phyloP scores from a whole-genome alignment of 2,329 filamentous ascomycete genomes.

The Neonectria magnoliae region DNA sequence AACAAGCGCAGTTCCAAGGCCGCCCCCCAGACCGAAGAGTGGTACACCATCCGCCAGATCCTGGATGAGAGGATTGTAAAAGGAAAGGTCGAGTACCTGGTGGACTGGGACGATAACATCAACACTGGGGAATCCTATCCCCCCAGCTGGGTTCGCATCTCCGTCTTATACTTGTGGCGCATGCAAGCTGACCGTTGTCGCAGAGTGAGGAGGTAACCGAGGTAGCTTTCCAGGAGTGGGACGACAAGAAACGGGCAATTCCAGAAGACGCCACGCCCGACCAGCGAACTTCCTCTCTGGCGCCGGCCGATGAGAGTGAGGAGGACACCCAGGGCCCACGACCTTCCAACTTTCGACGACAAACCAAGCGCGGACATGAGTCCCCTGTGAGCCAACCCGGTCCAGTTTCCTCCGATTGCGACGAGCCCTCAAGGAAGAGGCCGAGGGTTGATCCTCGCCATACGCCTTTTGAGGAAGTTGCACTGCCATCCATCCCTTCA shows the following conservation, averaged over 20 bases:
- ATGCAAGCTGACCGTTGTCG: slow-evolving; percentile 33
- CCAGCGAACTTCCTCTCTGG: background rate
- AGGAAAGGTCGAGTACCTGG: slow-evolving; percentile 47
- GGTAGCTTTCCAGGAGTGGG: slow-evolving; percentile 48
- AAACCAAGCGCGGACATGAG: slow-evolving; percentile 26
- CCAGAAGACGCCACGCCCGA: slow-evolving; percentile 9
- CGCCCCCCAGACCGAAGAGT: slow-evolving; percentile 40
- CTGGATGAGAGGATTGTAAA: slow-evolving; percentile 46
- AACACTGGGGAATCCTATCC: slow-evolving; percentile 46
- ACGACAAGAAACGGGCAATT: slow-evolving; percentile 33
- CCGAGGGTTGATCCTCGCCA: slow-evolving; percentile 32
- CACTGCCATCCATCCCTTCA: slow-evolving; percentile 43
- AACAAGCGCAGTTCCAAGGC: slow-evolving; percentile 32
- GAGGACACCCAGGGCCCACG: slow-evolving; percentile 42
- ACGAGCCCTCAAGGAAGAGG: slow-evolving; percentile 35
- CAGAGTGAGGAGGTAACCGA: slow-evolving; percentile 46
- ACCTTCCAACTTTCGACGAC: slow-evolving; percentile 42
- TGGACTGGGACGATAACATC: slow-evolving; percentile 51
- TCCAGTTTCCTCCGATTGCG: slow-evolving; percentile 26
- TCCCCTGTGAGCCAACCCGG: slow-evolving; percentile 23
- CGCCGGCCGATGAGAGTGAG: slow-evolving; percentile 17
- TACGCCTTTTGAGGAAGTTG: slow-evolving; percentile 44
- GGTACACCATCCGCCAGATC: slow-evolving; percentile 49
- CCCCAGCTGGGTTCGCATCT: slow-evolving; percentile 48
- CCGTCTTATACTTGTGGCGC: slow-evolving; percentile 8